Base-by-base conservation (phyloP, 179 eudicot species). In the Heliamphora pulchella region DNA sequence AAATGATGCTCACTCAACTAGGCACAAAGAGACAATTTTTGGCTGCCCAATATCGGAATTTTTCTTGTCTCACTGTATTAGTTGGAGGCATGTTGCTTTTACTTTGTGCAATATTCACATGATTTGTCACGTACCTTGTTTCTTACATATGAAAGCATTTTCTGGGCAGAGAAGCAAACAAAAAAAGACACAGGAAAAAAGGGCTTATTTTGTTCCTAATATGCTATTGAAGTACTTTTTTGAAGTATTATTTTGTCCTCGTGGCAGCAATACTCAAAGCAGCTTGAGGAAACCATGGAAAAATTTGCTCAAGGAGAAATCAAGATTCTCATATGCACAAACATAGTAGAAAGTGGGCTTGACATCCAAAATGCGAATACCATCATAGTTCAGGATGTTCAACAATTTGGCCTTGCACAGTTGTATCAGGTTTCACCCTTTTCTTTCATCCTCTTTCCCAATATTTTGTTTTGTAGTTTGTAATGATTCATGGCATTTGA, bases 311-410 rank as follows among this genome's bases (percentile, higher is more conserved):
- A 54, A 43, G 99, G 99, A 79, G 88, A 89, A 61, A 87, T 89
- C 69, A 90, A 86, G 85, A 92, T 93, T 83, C 92, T 96, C 82
- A 78, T 96, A 79, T 91, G 98, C 85, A 96, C 99, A 54, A 96
- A 96, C 77, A 93, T 96, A 73, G 98, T 96, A 80, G 99, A 96
- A 85, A 96, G 99, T 87, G 99, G 98, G 75, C 89, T 96, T 75
- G 98, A 93, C 86, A 96, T 96, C 80, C 99, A 92, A 82, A 96
- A 96, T 87, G 99, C 98, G 48, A 96, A 96, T 87, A 93, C 98
- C 78, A 96, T 96, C 63, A 85, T 96, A 74, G 86, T 96, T 86
- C 99, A 96, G 85, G 97, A 96, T 84, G 92, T 96, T 85, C 99
- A 96, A 82, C 92, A 91, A 82, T 96, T 96, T 86, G 99, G 99